phyloP scores from a whole-genome alignment of 169 alveolate species.

The Cryptosporidium ryanae region DNA sequence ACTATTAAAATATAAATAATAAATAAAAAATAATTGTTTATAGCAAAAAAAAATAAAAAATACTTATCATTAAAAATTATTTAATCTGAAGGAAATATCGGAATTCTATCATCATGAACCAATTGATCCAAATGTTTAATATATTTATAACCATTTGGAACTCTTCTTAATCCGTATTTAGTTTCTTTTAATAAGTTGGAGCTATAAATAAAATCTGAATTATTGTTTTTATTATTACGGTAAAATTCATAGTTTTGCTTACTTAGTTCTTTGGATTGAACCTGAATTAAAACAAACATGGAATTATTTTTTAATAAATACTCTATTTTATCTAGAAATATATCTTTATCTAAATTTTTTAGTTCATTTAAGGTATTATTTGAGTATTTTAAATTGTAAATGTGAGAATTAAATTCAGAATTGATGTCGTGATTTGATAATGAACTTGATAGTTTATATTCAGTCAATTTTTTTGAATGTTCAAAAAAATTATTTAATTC shows the following conservation, averaged over 20 bases:
- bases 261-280: constrained; percentile 6
- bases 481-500: constrained; percentile 3
- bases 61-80: too few relatives aligned
- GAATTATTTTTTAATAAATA: background rate
- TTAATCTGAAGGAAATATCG: background rate
- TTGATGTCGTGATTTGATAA: background rate
- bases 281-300: constrained; percentile 19
- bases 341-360: background rate
- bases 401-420: constrained; percentile 17
- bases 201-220: too few relatives aligned
- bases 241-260: background rate
- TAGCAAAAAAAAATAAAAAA: too few relatives aligned
- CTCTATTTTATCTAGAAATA: background rate
- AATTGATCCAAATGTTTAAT: constrained; percentile 42
- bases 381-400: constrained; percentile 4
- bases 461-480: constrained; percentile 2
- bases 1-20: background rate
- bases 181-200: too few relatives aligned
- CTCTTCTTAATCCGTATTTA: background rate
- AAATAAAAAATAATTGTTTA: too few relatives aligned
- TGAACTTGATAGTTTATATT: background rate
- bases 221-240: too few relatives aligned
- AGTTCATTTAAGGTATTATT: constrained; percentile 4
- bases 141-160: constrained; percentile 24
- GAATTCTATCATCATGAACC: constrained; percentile 43